A percentile compares a stretch with the other conserved stretches of the same genome.
These are phyloP conservation scores for Kuraishia borneana DNA, from an alignment of 805 yeast genomes.

Conservation along the genomic window DNA sequence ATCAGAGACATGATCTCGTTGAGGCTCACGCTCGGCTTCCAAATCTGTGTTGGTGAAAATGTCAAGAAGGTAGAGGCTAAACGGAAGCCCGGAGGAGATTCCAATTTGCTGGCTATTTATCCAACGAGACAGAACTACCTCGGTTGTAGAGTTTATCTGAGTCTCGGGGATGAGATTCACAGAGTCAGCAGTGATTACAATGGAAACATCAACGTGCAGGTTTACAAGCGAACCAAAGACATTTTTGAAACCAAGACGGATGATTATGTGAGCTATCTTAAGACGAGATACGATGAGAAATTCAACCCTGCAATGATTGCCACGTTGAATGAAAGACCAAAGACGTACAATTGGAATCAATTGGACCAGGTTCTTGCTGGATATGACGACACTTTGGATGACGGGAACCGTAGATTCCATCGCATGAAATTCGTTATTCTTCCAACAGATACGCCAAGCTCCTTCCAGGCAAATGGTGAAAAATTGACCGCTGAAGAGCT, in stretches of 20 bases:
- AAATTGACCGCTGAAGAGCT: constrained; percentile 71
- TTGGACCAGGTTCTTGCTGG: constrained; percentile 91
- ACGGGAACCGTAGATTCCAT: constrained; percentile 40
- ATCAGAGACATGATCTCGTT: constrained; percentile 81
- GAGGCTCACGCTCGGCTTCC: constrained; percentile 80
- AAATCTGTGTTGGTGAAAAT: constrained; percentile 65
- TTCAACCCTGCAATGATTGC: constrained; percentile 50
- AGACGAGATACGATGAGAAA: constrained; percentile 67
- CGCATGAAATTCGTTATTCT: constrained; percentile 76
- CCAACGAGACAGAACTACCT: constrained; percentile 32
- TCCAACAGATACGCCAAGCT: constrained; percentile 62
- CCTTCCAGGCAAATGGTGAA: constrained; percentile 36
- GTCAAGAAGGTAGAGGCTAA: constrained; percentile 58
- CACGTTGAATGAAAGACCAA: constrained; percentile 39
- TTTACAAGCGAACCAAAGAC: constrained; percentile 32
- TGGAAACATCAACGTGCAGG: constrained; percentile 68
- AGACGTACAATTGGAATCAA: constrained; percentile 75
- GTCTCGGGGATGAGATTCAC: constrained; percentile 77
- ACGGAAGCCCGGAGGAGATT: constrained; percentile 42
- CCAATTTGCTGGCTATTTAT: constrained; percentile 44
- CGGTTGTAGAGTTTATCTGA: constrained; percentile 63
- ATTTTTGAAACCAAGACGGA: constrained; percentile 15
- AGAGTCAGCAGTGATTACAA: constrained; percentile 64
- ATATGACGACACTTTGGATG: constrained; percentile 60
- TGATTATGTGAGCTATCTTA: constrained; percentile 42